These are phyloP conservation scores for Penicillium sp. DNA, from an alignment of 2,329 filamentous ascomycete species.

Conservation along the genomic window DNA sequence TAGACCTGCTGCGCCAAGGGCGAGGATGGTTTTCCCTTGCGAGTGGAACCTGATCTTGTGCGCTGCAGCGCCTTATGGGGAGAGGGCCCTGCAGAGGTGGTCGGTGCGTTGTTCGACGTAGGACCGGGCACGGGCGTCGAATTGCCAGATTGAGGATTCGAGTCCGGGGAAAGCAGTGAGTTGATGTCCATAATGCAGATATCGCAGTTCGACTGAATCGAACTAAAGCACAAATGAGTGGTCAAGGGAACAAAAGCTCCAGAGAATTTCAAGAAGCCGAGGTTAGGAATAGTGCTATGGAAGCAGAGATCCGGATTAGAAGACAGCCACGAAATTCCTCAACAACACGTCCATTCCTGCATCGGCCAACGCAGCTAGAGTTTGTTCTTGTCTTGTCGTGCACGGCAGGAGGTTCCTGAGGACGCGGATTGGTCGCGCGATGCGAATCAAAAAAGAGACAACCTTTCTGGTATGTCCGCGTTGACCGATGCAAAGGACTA, in stretches of 20 bases:
- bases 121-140: constrained; percentile 28
- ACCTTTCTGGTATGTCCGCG: constrained; percentile 2
- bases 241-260: not conserved
- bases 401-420: not conserved
- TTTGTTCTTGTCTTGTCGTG: constrained; percentile 15
- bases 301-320: constrained; percentile 26
- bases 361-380: constrained; percentile 22
- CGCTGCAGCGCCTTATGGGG: constrained; percentile 37
- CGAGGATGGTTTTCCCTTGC: constrained; percentile 37
- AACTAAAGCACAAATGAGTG: constrained; percentile 2
- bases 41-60: constrained; percentile 29
- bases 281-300: constrained; percentile 19
- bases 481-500: constrained; percentile 5
- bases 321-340: constrained; percentile 26
- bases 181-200: constrained; percentile 43
- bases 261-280: constrained; percentile 4
- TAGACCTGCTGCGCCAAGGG: constrained; percentile 42
- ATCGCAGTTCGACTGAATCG: not conserved
- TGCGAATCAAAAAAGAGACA: not conserved
- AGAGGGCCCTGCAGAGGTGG: constrained; percentile 24
- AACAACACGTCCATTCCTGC: constrained; percentile 37
- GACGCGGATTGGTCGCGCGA: constrained; percentile 9
- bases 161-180: constrained; percentile 43
- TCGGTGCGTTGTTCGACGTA: constrained; percentile 25
- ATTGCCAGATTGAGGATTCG: constrained; percentile 35